These are phyloP conservation scores for Rhodomyrtus psidioides DNA, from an alignment of 441 rosid species.

Conservation along the genomic window DNA sequence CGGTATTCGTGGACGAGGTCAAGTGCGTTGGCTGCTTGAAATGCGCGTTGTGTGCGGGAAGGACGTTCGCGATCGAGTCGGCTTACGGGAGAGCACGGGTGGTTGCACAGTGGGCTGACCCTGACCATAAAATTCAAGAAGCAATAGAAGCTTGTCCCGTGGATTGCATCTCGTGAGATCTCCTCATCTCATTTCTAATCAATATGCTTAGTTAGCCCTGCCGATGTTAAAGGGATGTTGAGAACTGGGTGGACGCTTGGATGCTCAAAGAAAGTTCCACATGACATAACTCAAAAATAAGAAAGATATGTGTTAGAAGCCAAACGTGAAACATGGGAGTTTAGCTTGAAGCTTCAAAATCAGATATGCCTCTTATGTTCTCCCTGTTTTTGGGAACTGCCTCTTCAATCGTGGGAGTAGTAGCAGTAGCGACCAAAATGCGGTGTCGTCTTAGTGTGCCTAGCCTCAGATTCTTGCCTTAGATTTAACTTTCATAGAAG, in stretches of 20 bases:
- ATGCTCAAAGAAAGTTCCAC: not conserved
- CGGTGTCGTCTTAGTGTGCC: not conserved
- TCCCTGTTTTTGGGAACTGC: not conserved
- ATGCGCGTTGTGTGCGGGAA: conserved; percentile 74
- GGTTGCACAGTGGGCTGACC: conserved; percentile 93
- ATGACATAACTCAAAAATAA: not conserved
- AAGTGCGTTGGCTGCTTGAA: conserved; percentile 91
- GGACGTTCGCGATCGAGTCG: conserved; percentile 73
- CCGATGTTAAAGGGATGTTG: not conserved
- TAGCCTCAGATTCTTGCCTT: not conserved
- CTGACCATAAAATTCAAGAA: conserved; percentile 58
- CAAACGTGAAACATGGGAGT: not conserved
- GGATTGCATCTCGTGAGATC: conserved; percentile 74
- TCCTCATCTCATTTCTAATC: not conserved
- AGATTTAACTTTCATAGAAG: not conserved
- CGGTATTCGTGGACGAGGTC: conserved; percentile 87
- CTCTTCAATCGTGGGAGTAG: not conserved
- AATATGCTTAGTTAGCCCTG: not conserved
- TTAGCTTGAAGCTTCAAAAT: not conserved
- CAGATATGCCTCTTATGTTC: not conserved
- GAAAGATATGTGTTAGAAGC: not conserved
- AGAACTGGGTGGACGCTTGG: not conserved
- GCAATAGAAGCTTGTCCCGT: conserved; percentile 79
- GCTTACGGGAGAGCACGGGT: conserved; percentile 80
- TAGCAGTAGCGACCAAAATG: not conserved